These are phyloP conservation scores for Helicocarpus griseus DNA, from an alignment of 2,329 filamentous ascomycete genomes.

Conservation along the genomic window DNA sequence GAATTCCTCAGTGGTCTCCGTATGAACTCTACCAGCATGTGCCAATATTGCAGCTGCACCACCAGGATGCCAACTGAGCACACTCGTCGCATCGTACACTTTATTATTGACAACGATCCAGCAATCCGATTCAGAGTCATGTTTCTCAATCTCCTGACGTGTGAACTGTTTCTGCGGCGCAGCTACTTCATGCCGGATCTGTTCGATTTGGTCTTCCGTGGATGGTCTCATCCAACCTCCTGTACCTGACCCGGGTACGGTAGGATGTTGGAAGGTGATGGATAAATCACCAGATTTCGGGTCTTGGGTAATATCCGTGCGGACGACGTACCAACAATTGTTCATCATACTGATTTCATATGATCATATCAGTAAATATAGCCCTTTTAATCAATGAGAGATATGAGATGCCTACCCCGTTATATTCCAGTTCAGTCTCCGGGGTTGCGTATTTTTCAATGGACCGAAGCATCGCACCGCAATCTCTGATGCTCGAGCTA, in stretches of 20 bases:
- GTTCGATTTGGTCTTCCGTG: conserved; percentile 36
- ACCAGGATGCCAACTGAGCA: conserved; percentile 42
- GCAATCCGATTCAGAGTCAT: conserved; percentile 39
- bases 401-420: conserved; percentile 25
- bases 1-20: conserved; percentile 42
- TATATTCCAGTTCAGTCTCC: conserved; percentile 39
- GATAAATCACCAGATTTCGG: conserved; percentile 21
- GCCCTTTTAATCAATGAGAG: not conserved
- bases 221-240: conserved; percentile 45
- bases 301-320: conserved; percentile 28
- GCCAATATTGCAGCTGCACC: conserved; percentile 40
- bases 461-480: conserved; percentile 41
- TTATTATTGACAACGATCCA: conserved; percentile 46
- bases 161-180: conserved; percentile 44
- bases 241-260: conserved; percentile 33
- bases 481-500: conserved; percentile 36
- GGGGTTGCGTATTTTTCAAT: conserved; percentile 43
- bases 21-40: conserved; percentile 42
- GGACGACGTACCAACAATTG: conserved; percentile 42
- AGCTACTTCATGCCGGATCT: conserved; percentile 35
- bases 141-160: conserved; percentile 44
- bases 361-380: not conserved
- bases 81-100: conserved; percentile 42
- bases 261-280: conserved; percentile 40
- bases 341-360: conserved; percentile 41